Conservation (phyloP, 2,329 filamentous ascomycete species). For the Ascosphaera acerosa region DNA sequence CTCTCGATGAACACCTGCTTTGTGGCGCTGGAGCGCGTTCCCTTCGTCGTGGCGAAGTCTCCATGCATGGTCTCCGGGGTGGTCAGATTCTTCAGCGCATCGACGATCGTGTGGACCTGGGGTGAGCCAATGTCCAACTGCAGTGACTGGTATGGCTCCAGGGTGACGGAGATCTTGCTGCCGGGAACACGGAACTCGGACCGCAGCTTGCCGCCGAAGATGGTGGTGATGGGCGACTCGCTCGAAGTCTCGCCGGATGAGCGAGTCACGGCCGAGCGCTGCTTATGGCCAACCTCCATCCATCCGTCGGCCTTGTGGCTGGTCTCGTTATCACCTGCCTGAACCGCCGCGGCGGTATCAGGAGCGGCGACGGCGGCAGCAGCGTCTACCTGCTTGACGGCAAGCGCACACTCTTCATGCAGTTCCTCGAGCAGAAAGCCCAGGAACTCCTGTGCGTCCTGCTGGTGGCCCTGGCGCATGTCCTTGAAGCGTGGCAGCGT, state of each 20-base stretch:
- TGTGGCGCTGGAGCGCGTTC: slow-evolving; percentile 50
- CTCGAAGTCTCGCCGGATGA: slow-evolving; percentile 49
- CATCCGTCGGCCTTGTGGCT: slow-evolving; percentile 33
- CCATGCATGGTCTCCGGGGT: slow-evolving; percentile 64
- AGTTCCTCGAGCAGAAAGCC: slow-evolving; percentile 80
- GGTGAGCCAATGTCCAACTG: slow-evolving; percentile 83
- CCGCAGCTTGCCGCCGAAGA: slow-evolving; percentile 76
- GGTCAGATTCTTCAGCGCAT: slow-evolving; percentile 67
- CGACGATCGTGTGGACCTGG: slow-evolving; percentile 70
- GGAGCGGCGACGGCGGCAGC: slow-evolving; percentile 11
- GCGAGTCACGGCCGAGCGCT: slow-evolving; percentile 63
- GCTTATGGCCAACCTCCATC: slow-evolving; percentile 84
- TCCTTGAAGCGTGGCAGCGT: slow-evolving; percentile 67
- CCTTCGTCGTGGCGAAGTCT: slow-evolving; percentile 56
- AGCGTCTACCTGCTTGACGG: slow-evolving; percentile 33
- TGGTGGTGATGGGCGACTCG: slow-evolving; percentile 71
- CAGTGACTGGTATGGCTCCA: slow-evolving; percentile 80
- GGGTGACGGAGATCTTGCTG: slow-evolving; percentile 68
- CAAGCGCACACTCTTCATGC: slow-evolving; percentile 68
- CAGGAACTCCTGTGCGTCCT: slow-evolving; percentile 92
- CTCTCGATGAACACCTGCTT: slow-evolving; percentile 92
- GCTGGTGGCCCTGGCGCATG: slow-evolving; percentile 91
- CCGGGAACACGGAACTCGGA: slow-evolving; percentile 75
- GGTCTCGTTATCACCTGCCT: not conserved
- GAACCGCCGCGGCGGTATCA: slow-evolving; percentile 15